These are phyloP conservation scores for Termitomyces sp. DNA, from an alignment of 768 basidiomycete species.

Conservation along the genomic window DNA sequence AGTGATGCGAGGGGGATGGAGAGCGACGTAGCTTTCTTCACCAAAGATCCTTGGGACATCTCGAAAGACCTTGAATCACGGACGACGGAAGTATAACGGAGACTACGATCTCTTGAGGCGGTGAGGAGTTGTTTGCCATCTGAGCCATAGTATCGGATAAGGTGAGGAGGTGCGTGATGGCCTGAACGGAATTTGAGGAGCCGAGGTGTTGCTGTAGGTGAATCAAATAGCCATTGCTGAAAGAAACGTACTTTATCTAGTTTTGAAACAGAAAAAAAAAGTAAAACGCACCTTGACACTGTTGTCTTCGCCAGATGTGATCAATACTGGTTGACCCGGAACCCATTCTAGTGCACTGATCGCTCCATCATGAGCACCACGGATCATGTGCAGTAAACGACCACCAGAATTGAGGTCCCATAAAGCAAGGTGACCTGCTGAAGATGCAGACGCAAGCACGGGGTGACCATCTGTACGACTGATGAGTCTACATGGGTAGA, in stretches of 20 bases:
- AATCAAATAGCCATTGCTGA: slow-evolving; percentile 98
- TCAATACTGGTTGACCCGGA: slow-evolving; percentile 85
- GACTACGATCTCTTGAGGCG: slow-evolving; percentile 82
- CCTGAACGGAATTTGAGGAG: slow-evolving; percentile 91
- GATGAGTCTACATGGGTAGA: slow-evolving; percentile 6
- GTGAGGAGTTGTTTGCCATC: slow-evolving; percentile 95
- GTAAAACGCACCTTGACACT: slow-evolving; percentile 73
- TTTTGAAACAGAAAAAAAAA: neutral
- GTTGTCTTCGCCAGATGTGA: slow-evolving; percentile 92
- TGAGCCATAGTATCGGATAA: slow-evolving; percentile 94
- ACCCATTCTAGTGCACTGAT: slow-evolving; percentile 88
- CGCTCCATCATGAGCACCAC: slow-evolving; percentile 86
- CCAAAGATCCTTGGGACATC: slow-evolving; percentile 88
- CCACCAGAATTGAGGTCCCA: slow-evolving; percentile 91
- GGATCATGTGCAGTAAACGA: slow-evolving; percentile 77
- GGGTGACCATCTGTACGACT: slow-evolving; percentile 71
- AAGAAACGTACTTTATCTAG: neutral
- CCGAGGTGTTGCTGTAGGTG: slow-evolving; percentile 80
- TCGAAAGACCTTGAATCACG: slow-evolving; percentile 94
- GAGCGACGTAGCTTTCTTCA: slow-evolving; percentile 74
- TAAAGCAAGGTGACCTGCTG: slow-evolving; percentile 83
- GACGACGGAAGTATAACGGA: slow-evolving; percentile 90
- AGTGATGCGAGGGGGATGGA: slow-evolving; percentile 78
- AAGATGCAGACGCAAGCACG: slow-evolving; percentile 83
- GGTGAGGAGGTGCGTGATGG: slow-evolving; percentile 86